Evolutionary conservation across 2,329 filamentous ascomycete species (phyloP).

Genomic region (Mollisiaceae sp.): DNA sequence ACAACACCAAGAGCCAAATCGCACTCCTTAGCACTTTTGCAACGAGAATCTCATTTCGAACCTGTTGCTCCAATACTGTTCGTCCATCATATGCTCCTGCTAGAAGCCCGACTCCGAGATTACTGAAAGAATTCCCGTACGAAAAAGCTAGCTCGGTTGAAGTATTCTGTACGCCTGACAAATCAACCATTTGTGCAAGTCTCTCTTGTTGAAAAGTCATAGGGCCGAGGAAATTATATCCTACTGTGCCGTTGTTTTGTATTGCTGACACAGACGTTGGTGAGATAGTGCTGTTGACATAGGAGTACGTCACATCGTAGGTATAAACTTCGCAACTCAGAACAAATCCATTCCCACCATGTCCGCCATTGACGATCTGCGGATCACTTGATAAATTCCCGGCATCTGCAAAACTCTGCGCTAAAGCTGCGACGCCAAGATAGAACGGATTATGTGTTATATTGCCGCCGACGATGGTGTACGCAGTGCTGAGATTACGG

Average conservation of each 20-base stretch:
- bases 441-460: slow-evolving; percentile 2
- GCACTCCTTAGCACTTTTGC: neutral
- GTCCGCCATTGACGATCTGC: neutral
- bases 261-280: neutral
- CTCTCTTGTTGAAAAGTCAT: slow-evolving; percentile 1
- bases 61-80: slow-evolving; percentile 1
- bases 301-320: neutral
- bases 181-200: neutral
- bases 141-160: neutral
- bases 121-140: slow-evolving; percentile 5
- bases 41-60: neutral
- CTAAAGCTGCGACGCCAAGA: neutral
- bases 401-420: neutral
- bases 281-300: slow-evolving; percentile 1
- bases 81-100: neutral
- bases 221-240: slow-evolving; percentile 1
- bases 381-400: neutral
- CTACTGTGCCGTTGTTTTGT: neutral
- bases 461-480: neutral
- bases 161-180: neutral
- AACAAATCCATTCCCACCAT: neutral
- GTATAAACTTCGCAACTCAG: neutral
- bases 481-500: neutral
- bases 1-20: slow-evolving; percentile 6
- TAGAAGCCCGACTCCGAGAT: neutral